Evolutionary conservation across 108 stramenopile species (phyloP).

Genomic region (Fragilaria crotonensis): DNA sequence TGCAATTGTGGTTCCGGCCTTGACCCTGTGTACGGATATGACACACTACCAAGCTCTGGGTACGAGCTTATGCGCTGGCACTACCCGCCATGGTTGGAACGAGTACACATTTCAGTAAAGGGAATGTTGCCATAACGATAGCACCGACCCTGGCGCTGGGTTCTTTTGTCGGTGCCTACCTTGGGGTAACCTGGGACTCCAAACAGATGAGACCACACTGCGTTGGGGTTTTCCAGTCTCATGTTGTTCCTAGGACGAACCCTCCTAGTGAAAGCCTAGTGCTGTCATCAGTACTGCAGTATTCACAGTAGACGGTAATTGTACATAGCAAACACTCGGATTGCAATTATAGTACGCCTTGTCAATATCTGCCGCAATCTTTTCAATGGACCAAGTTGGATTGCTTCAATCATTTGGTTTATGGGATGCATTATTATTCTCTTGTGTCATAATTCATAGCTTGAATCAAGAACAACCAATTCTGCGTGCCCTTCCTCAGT

Average conservation of each 20-base stretch:
- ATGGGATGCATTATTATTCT: no score
- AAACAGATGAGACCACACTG: constrained; percentile 57
- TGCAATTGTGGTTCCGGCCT: constrained; percentile 79
- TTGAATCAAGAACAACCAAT: no score
- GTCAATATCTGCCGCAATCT: no score
- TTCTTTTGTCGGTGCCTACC: constrained; percentile 71
- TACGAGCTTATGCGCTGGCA: constrained; percentile 80
- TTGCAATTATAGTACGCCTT: no score
- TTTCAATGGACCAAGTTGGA: no score
- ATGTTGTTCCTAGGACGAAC: constrained; percentile 68
- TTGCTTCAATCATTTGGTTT: no score
- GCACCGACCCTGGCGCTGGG: constrained; percentile 74
- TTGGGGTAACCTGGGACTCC: constrained; percentile 54
- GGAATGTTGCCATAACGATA: constrained; percentile 67
- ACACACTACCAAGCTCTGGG: constrained; percentile 85
- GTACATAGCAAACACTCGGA: no score
- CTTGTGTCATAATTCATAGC: no score
- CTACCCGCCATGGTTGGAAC: constrained; percentile 71
- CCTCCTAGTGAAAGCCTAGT: no score
- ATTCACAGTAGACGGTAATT: no score
- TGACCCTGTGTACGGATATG: constrained; percentile 67
- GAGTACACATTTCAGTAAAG: constrained; percentile 54
- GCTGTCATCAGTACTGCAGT: no score
- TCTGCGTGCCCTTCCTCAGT: no score
- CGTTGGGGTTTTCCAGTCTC: constrained; percentile 65